Evolutionary conservation across 768 basidiomycete species (phyloP), one percentile per base, ranked within the genome.

Genomic region (Pisolithus marmoratus): DNA sequence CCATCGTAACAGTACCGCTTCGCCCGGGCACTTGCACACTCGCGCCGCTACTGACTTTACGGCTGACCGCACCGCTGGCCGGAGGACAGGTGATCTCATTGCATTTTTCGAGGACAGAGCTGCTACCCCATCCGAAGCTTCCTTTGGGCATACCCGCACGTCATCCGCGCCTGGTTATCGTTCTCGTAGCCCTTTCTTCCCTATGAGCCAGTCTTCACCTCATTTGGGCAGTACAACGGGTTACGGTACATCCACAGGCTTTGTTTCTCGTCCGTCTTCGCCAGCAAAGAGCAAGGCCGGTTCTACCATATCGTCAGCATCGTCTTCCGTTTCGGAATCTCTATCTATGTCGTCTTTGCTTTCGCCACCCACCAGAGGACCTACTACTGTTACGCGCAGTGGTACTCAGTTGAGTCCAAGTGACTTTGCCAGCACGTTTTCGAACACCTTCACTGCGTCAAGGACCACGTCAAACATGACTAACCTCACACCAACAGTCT

Each of bases 101-200:
- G 87, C 88, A 0, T 80, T 84, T 26, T 91, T 90, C 53, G 89
- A 84, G 55, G 75, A 78, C 53, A 74, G 72, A 51, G 71, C 77
- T 8, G 70, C 65, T 17, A 67, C 69, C 27, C 73, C 73, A 20
- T 69, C 72, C 2, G 63, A 71, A 2, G 53, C 53, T 5, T 59
- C 66, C 15, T 68, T 63, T 22, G 64, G 73, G n/a, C 84, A 85
- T 58, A 65, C 76, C 7, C 76, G 86, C 29, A 70, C 77, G 0
- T 62, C 79, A 0, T 87, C 87, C 4, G 69, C 74, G 37, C 80
- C 80, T 2, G 73, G 70, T 3, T 56, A 61, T 49, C 69, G 56
- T 19, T 38, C 65, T 68, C 37, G 61, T 19, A 70, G 62, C 23
- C 69, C 60, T 8, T 58, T 62, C 54, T 64, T 57, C 46, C 63